Base-by-base conservation (phyloP, 1,284 basidiomycete species). In the Trametes hirsuta region DNA sequence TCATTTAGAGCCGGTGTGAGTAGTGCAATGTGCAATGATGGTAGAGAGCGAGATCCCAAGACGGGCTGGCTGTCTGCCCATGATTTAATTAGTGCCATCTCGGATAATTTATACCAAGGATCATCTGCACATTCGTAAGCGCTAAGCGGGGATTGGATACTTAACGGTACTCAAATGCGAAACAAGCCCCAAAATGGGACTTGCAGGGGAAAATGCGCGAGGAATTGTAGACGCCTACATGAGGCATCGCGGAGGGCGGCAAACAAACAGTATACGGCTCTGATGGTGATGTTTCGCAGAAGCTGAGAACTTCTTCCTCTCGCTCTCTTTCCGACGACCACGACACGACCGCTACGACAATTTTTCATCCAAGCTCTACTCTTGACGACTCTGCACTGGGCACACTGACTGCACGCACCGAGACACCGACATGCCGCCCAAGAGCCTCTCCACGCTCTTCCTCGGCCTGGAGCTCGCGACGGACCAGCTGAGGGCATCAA, bases 401-500 rank as follows among this genome's bases (percentile, higher is more conserved):
- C 40, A 47, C 53, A 44, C 47, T 57, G 48, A 42, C 47, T 47
- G 36, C 57, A 45, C 54, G 47, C 58, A 25, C 49, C 25, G 39
- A 47, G 56, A 52, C 49, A 52, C 52, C 62, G 44, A 40, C 52
- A 74, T 74, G 71, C 83, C 73, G 65, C 71, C 75, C 63, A 88
- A 88, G 78, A 74, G 77, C 37, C 81, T 81, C 64, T 80, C 82
- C 53, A 78, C 84, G 46, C 79, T 89, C 52, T 91, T 91, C 74
- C 82, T 91, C 41, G 88, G 88, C 53, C 80, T 91, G 69, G 92
- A 94, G 77, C 83, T 93, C 53, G 85, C 90, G 5, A 88, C 87
- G 35, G 89, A 93, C 77, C 88, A 90, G 74, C 76, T 94, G 50
- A 83, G 91, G 47, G 91, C 90, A 45, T 86, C 88, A 54, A 82